phyloP scores from a whole-genome alignment of 2,329 filamentous ascomycete genomes.

The Pseudogymnoascus sp. region DNA sequence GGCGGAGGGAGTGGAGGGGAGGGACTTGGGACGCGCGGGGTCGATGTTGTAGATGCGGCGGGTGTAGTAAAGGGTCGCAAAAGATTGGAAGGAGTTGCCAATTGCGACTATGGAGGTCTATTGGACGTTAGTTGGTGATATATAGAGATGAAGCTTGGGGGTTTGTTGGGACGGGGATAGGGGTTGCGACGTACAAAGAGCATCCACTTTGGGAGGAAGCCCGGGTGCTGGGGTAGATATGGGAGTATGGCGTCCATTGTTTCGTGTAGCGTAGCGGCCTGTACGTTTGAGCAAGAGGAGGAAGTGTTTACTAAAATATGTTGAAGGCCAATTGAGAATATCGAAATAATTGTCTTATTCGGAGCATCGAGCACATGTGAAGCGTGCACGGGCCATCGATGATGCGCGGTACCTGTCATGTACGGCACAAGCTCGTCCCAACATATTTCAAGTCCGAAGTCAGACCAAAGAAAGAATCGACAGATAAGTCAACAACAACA shows the following conservation, averaged over 20 bases:
- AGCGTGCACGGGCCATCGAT: not conserved
- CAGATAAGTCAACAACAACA: not conserved
- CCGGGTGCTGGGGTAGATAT: conserved; percentile 28
- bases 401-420: not conserved
- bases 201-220: conserved; percentile 57
- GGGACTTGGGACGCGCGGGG: conserved; percentile 27
- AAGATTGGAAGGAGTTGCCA: conserved; percentile 79
- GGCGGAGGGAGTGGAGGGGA: no score
- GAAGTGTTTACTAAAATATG: not conserved
- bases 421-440: not conserved
- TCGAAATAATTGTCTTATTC: not conserved
- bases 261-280: not conserved
- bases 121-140: conserved; percentile 12
- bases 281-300: not conserved
- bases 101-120: conserved; percentile 78
- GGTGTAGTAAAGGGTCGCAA: conserved; percentile 71
- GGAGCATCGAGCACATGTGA: not conserved
- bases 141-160: not conserved
- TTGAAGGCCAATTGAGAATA: not conserved
- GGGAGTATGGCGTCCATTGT: not conserved
- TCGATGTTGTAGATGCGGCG: conserved; percentile 75
- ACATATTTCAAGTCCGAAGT: not conserved
- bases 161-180: conserved; percentile 3
- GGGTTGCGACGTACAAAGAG: conserved; percentile 43
- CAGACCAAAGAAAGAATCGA: not conserved